Percentiles rank a stretch among this genome's conserved stretches.
Evolutionary conservation across 345 rosid species (phyloP).

Genomic region (Salix exigua): DNA sequence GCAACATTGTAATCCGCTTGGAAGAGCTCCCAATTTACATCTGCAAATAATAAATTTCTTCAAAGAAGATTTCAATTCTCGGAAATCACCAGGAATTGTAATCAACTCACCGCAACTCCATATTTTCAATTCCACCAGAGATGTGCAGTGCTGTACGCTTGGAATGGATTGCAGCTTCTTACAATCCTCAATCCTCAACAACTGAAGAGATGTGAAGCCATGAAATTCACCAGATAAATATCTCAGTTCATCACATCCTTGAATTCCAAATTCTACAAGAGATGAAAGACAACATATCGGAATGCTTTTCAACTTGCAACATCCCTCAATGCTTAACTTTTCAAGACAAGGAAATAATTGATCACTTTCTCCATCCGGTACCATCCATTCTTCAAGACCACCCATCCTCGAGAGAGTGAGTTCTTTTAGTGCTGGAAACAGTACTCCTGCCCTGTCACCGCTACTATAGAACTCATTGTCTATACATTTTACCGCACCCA

Average conservation of each 20-base stretch:
- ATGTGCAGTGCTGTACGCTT: background rate
- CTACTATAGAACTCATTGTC: slow-evolving; percentile 1
- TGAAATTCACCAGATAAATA: too few relatives aligned
- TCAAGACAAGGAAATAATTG: too few relatives aligned
- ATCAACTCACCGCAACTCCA: accelerated
- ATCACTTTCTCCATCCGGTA: background rate
- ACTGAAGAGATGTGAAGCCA: background rate
- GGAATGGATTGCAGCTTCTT: background rate
- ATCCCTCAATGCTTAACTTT: too few relatives aligned
- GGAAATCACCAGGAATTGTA: too few relatives aligned
- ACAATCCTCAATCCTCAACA: accelerated
- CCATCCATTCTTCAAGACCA: slow-evolving; percentile 7
- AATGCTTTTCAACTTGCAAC: too few relatives aligned
- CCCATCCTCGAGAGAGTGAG: background rate
- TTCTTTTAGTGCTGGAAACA: slow-evolving; percentile 10
- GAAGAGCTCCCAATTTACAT: too few relatives aligned
- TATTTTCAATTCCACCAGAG: too few relatives aligned
- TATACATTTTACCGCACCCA: background rate
- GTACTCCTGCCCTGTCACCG: background rate
- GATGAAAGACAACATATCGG: too few relatives aligned
- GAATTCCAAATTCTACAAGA: too few relatives aligned
- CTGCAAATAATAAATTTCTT: accelerated
- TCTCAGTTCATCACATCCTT: accelerated
- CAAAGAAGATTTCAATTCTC: too few relatives aligned
- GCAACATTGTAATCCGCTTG: too few relatives aligned